Evolutionary conservation across 805 yeast species (phyloP).

Genomic region (Monosporozyma aerobia): DNA sequence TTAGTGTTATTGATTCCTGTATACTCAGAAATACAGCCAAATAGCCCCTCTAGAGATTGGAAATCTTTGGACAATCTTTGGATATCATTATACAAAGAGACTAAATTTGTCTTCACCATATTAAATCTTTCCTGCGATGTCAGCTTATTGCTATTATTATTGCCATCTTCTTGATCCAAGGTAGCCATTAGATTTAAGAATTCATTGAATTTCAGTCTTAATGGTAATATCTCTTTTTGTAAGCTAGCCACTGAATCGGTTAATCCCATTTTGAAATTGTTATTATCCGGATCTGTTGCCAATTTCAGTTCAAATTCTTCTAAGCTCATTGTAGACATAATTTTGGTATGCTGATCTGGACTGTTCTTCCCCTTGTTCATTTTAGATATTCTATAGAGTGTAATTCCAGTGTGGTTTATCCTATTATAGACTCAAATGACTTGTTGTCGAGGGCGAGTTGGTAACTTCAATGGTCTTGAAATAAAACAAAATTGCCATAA

Average conservation of each 20-base stretch:
- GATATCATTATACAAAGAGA: slow-evolving; percentile 15
- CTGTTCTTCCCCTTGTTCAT: neutral
- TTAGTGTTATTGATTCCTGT: slow-evolving; percentile 12
- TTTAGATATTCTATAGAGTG: neutral
- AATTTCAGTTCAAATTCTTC: neutral
- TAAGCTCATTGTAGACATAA: neutral
- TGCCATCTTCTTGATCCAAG: slow-evolving; percentile 7
- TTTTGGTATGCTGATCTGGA: neutral
- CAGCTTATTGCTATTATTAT: slow-evolving; percentile 1
- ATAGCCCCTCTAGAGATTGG: slow-evolving; percentile 17
- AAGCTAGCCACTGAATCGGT: slow-evolving; percentile 3
- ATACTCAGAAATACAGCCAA: slow-evolving; percentile 20
- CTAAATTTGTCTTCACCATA: slow-evolving; percentile 12
- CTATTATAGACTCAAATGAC: neutral
- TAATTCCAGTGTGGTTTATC: no score
- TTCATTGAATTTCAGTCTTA: slow-evolving; percentile 20
- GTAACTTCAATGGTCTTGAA: neutral
- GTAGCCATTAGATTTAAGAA: slow-evolving; percentile 19
- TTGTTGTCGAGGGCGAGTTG: neutral
- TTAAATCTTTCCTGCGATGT: slow-evolving; percentile 17
- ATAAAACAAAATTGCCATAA: neutral
- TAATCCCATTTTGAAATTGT: neutral
- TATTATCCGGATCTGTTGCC: neutral
- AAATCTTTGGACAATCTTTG: slow-evolving; percentile 20
- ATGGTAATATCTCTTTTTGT: slow-evolving; percentile 9